Base-by-base conservation (phyloP, 2,329 filamentous ascomycete species). In the Boeremia lycopersici region DNA sequence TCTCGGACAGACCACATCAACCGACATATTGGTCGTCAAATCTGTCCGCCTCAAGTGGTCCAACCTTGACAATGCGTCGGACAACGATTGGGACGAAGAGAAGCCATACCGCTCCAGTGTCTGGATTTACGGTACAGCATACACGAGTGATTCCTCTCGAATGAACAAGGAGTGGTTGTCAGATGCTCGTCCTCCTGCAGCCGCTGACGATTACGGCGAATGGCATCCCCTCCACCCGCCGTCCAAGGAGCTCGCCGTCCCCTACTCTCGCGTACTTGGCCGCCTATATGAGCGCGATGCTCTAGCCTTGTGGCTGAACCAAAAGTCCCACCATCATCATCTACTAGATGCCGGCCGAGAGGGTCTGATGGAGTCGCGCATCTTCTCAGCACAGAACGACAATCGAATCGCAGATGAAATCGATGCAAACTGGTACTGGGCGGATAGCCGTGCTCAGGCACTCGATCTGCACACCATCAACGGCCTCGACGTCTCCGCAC, bases 401-500 rank as follows among this genome's bases (percentile, higher is more conserved):
- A 57, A 72, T 0, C 81, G 84, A 2, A 82, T 86, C 26, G 39
- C 59, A 2, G 3, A 34, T 12, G 43, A 48, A 6, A 17, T 38
- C 0, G 77, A 73, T 12, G 76, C 78, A 25, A 69, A 72, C 0
- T 87, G 84, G 84, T 84, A 81, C 66, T 85, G 82, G 80, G 83
- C 78, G 0, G 84, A 87, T 47, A 76, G 76, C 19, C 78, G 85
- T 1, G 79, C 80, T 0, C 80, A 86, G 42, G 81, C 83, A 0
- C 76, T 87, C 0, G 82, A 82, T 26, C 63, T 87, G 6, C 78
- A 80, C 26, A 79, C 79, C 3, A 69, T 86, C 33, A 86, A 86
- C 56, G 81, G 81, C 1, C 63, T 79, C 1, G 81, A 83, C 28
- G 78, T 83, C 5, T 77, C 81, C 0, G 70, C 72, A 17, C 78